phyloP scores from a whole-genome alignment of 2,329 filamentous ascomycete species.

The Pseudogymnoascus sp. region DNA sequence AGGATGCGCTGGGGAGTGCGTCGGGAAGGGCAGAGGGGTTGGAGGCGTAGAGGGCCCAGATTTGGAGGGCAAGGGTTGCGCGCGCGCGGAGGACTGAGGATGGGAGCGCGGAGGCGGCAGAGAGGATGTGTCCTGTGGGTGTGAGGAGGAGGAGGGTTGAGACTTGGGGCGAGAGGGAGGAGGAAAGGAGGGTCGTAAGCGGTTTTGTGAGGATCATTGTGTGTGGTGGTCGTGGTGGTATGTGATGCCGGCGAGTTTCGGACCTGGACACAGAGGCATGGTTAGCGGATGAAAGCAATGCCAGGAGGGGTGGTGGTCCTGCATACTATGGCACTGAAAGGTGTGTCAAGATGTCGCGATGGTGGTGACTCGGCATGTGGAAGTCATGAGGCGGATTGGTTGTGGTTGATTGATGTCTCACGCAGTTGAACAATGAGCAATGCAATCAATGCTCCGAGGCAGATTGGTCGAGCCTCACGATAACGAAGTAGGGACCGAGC shows the following conservation, averaged over 20 bases:
- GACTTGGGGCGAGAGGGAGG: conserved; percentile 44
- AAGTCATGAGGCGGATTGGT: conserved; percentile 3
- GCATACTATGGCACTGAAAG: not conserved
- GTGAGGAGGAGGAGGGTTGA: conserved; percentile 54
- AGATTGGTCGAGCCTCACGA: conserved; percentile 7
- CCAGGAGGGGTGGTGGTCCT: not conserved
- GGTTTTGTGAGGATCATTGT: conserved; percentile 53
- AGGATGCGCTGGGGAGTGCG: conserved; percentile 29
- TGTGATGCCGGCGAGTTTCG: conserved; percentile 12
- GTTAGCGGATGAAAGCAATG: conserved; percentile 18
- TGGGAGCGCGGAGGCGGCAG: conserved; percentile 48
- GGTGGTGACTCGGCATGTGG: conserved; percentile 4
- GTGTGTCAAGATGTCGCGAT: not conserved
- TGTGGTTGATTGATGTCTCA: conserved; percentile 6
- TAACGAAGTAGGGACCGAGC: not conserved
- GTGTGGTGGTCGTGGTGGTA: conserved; percentile 17
- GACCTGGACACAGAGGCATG: conserved; percentile 4
- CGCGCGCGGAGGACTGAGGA: conserved; percentile 52
- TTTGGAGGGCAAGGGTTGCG: conserved; percentile 54
- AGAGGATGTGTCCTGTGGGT: conserved; percentile 53
- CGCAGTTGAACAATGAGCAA: not conserved
- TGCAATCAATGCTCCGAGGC: not conserved
- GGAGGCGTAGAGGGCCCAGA: conserved; percentile 49
- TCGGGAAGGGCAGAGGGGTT: conserved; percentile 35
- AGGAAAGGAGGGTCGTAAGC: conserved; percentile 52